Base-by-base conservation (phyloP, 1,139 yeast genomes). In the Hemisphaericaspora subhashii region DNA sequence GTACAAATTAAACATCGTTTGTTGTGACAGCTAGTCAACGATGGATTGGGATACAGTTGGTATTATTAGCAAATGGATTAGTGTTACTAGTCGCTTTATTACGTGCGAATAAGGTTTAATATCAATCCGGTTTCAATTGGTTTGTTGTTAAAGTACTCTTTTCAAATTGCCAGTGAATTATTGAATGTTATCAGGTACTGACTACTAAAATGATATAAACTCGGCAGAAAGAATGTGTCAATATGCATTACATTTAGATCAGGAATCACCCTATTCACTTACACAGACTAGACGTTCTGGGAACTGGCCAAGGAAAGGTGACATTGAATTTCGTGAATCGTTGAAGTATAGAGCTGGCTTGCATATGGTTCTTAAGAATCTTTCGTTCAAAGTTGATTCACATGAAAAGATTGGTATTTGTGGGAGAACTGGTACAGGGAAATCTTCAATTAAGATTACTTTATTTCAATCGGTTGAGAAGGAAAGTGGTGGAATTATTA, bases 371-470 rank as follows among this genome's bases (percentile, higher is more conserved):
- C 64, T 88, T 55, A 80, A 80, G 43, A 60, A 77, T 40, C 57
- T 87, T 35, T 53, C 55, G 29, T 54, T 77, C 30, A 50, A 55
- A 4, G 62, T 83, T 15, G 58, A 66, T n/a, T 72, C 79, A 1
- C 72, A 78, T n/a, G 80, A 80, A 54, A 82, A 81, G 54, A 69
- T 83, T 42, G 89, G 89, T 32, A 79, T 83, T 43, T 81, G 86
- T 59, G 90, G 90, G 14, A 74, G 89, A 50, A 83, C 89, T 1
- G 90, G 90, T 42, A 88, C 89, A 5, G 89, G 89, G 30, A 83
- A 83, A 56, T 75, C 83, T 15, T 77, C 86, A 2, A 78, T 83
- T 31, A 79, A 81, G 73, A 68, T 75, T 22, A 83, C 85, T 0
- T 60, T 83, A 40, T 83, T 77, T 57, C 69, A 89, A 38, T 59